Percentiles rank a stretch among this genome's conserved stretches.
Conservation (phyloP, 176 grass and related monocot species). For the Carex kokanica region DNA sequence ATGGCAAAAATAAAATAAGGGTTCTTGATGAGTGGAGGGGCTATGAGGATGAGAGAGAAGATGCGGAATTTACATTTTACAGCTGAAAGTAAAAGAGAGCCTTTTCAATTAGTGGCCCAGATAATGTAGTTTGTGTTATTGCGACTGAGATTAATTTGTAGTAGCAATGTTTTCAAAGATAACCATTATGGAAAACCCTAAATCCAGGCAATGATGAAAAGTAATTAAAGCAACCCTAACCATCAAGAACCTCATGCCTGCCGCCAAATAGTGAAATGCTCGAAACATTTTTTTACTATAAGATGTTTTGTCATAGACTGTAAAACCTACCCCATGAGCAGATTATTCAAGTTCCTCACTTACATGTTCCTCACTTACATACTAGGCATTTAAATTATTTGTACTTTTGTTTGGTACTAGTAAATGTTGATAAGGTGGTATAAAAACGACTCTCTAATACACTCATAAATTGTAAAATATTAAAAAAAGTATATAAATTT, state of each 20-base stretch:
- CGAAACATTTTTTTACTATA: background rate
- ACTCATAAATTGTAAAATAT: background rate
- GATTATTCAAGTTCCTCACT: background rate
- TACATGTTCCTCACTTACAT: too few species aligned
- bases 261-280: background rate
- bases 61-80: background rate
- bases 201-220: background rate
- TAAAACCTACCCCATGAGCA: background rate
- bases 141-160: background rate
- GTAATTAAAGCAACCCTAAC: background rate
- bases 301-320: background rate
- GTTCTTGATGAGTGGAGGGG: background rate
- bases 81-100: background rate
- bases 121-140: background rate
- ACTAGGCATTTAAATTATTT: background rate
- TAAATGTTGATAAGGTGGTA: background rate
- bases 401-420: background rate
- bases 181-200: background rate
- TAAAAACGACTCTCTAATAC: background rate
- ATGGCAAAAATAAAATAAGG: background rate
- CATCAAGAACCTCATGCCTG: background rate
- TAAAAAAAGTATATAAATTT: background rate
- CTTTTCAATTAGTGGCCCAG: background rate
- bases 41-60: too few species aligned
- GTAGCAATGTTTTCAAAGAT: background rate